Base-by-base conservation (phyloP, 2,329 filamentous ascomycete genomes). In the Alternaria novae-zelandiae region DNA sequence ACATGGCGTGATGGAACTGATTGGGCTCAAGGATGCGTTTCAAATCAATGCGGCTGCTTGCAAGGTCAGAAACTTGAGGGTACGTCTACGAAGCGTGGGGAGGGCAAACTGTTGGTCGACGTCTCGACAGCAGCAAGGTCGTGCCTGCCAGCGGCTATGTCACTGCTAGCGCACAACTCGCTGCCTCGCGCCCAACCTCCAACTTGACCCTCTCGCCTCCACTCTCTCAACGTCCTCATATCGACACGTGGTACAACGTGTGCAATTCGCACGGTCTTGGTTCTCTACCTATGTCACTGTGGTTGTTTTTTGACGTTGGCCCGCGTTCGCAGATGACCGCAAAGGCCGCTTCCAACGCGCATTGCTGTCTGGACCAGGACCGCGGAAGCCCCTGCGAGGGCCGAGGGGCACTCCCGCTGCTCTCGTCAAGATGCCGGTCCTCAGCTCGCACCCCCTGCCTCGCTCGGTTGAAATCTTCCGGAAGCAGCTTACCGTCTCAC, bases 381-480 rank as follows among this genome's bases (percentile, higher is more conserved):
- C 36, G 55, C n/a, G 13, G 43, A 63, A 21, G 12, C 25, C 45
- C 50, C 41, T 44, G 28, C 26, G 23, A 28, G 54, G 20, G 32
- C 30, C 23, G 28, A 28, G 54, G 20, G 45, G 32, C 23, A 54
- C 23, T 41, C 49, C 51, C 59, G 54, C 57, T 28, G 25, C 46
- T 28, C 53, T 56, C 43, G 51, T 59, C 32, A 32, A 58, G 36
- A 49, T 60, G 41, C 32, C 32, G 53, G 45, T 56, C 32, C 44
- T 55, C 57, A 59, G 65, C 61, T 64, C 45, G 59, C 43, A 30
- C 54, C 56, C 54, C 54, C 63, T 64, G 62, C 57, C 56, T 57
- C 47, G 57, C 61, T 64, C 59, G 67, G 54, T 46, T 63, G 56
- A 61, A 56, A 66, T 60, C 50, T 43, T 59, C 66, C 61, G 65